Evolutionary conservation across 768 basidiomycete species (phyloP), one percentile per base, ranked within the genome.

Genomic region (Kwoniella sp.): DNA sequence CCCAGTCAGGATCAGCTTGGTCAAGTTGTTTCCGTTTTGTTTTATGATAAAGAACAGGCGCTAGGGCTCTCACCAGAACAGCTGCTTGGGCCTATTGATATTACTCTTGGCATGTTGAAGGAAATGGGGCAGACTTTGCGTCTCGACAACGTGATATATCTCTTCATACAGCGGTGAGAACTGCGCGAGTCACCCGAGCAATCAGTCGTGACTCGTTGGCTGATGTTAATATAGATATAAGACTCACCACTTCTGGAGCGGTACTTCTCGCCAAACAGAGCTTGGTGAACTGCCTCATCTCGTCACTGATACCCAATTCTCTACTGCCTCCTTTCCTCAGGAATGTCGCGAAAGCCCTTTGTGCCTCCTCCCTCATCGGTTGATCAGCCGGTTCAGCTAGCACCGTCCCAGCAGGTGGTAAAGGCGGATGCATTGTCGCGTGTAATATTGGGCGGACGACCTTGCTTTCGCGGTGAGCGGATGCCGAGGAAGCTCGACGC

Each of bases 41-140:
- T 26, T 25, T 24, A 7, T 13, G 30, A 17, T 33, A 29, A 48
- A 9, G 24, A 66, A n/a, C n/a, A n/a, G n/a, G n/a, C n/a, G n/a
- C n/a, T n/a, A n/a, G n/a, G n/a, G n/a, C n/a, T n/a, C 73, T 36
- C 47, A 77, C 76, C 76, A 77, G 65, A 71, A 77, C 1, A 74
- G 30, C 53, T 73, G 73, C 49, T 77, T 77, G 0, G 71, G 71
- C 2, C 70, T 56, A 58, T 77, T 77, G 47, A 75, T 68, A 40
- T 77, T 77, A 2, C 50, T 55, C 54, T 66, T 71, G 22, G 72
- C 70, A 51, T 70, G 58, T 26, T 62, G 46, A 2, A 77, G 57
- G 58, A 77, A 77, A 29, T 70, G 66, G 0, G 76, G 76, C 29
- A 77, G 50, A 27, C 67, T 67, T 47, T 77, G 76, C 2, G 52